Conservation (phyloP, 208 protist species). For the Trypanosoma rangeli region DNA sequence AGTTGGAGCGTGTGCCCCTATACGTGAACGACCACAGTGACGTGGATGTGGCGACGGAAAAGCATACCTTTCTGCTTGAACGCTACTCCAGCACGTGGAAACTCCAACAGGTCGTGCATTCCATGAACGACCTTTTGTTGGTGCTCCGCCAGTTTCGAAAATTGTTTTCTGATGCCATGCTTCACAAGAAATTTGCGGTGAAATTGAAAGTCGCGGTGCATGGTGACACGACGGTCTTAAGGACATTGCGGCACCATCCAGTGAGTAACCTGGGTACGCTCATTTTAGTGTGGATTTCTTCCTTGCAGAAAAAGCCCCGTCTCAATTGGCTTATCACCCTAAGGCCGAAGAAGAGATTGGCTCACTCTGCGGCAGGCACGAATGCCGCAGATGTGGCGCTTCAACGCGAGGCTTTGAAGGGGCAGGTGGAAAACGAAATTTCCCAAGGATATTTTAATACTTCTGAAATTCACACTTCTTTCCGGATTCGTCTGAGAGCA, state of each 20-base stretch:
- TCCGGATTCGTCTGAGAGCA: slow-evolving; percentile 8
- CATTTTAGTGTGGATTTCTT: not conserved
- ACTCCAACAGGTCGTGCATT: slow-evolving; percentile 13
- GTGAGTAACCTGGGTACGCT: not conserved
- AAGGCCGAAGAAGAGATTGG: not conserved
- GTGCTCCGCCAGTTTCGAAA: slow-evolving; percentile 15
- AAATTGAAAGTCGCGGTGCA: not conserved
- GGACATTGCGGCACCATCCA: not conserved
- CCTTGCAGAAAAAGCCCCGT: not conserved
- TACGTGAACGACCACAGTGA: slow-evolving; percentile 15
- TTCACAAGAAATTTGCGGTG: slow-evolving; percentile 4
- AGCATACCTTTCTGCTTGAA: slow-evolving; percentile 13
- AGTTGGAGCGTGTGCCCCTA: slow-evolving; percentile 8
- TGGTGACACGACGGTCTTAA: not conserved
- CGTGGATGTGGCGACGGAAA: slow-evolving; percentile 9
- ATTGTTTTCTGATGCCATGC: slow-evolving; percentile 15
- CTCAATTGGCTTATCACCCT: not conserved
- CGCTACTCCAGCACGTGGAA: slow-evolving; percentile 7
- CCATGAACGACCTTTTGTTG: slow-evolving; percentile 19
- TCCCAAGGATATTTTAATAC: slow-evolving; percentile 18
- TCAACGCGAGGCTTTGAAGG: not conserved
- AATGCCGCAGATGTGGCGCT: not conserved
- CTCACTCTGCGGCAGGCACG: not conserved
- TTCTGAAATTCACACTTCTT: slow-evolving; percentile 6
- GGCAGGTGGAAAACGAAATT: not conserved